phyloP scores from a whole-genome alignment of 371 early-diverging fungal genomes.

The Mortierella sp. region DNA sequence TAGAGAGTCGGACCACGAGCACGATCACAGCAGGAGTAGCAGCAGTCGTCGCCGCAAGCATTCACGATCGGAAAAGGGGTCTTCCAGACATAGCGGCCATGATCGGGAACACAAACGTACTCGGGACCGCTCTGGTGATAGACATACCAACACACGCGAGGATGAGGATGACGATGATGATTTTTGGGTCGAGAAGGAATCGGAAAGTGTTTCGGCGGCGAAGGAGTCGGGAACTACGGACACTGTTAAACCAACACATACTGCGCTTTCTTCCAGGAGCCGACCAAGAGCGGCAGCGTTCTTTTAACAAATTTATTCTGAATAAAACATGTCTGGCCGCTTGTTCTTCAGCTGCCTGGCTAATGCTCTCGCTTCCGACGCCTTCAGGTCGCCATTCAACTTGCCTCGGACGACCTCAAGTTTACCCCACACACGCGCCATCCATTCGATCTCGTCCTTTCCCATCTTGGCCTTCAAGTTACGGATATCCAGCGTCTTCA shows the following conservation, averaged over 20 bases:
- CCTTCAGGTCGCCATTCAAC: background rate
- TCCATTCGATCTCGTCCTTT: constrained; percentile 18
- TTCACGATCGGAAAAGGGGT: constrained; percentile 34
- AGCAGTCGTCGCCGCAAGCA: constrained; percentile 27
- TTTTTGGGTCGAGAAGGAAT: constrained; percentile 62
- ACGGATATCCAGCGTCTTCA: constrained; percentile 10
- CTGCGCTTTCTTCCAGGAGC: background rate
- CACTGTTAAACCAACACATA: background rate
- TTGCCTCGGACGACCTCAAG: background rate
- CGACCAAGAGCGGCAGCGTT: constrained; percentile 8
- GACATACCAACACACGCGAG: constrained; percentile 15
- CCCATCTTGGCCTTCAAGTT: constrained; percentile 9
- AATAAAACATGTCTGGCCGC: background rate
- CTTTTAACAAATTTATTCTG: background rate
- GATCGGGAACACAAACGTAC: constrained; percentile 37
- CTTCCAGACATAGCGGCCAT: constrained; percentile 36
- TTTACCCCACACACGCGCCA: background rate
- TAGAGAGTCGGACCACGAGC: background rate
- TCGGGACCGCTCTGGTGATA: constrained; percentile 19
- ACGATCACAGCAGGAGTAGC: constrained; percentile 22
- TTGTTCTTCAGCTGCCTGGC: background rate
- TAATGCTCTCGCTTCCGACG: background rate
- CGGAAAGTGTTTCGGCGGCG: background rate
- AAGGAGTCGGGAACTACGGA: background rate
- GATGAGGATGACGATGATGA: constrained; percentile 42